A percentile compares a stretch with the other conserved stretches of the same genome.
Conservation (phyloP, 139 green algal genomes). For the Eudorina sp. region DNA sequence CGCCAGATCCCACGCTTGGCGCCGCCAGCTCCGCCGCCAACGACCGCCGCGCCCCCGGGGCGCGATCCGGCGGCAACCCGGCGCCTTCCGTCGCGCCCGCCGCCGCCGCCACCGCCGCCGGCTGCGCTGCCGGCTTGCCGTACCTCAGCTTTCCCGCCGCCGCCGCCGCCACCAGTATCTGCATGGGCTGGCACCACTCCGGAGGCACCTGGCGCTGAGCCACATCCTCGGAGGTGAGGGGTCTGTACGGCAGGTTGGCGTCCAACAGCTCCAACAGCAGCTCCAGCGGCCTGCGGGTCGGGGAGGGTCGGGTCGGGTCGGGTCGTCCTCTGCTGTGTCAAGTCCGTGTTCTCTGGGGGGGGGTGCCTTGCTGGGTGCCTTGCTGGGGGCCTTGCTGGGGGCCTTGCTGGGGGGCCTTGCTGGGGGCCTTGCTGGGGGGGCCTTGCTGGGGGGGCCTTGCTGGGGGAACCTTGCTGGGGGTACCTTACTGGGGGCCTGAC, state of each 20-base stretch:
- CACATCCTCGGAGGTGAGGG: slow-evolving; percentile 2
- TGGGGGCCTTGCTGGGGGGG: too few relatives aligned
- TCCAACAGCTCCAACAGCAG: slow-evolving; percentile 48
- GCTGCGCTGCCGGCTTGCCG: neutral
- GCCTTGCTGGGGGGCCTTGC: too few relatives aligned
- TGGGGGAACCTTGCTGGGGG: too few relatives aligned
- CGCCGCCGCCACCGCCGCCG: neutral
- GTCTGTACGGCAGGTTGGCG: neutral
- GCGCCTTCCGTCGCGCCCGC: neutral
- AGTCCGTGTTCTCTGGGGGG: too few relatives aligned
- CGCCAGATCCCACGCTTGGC: neutral
- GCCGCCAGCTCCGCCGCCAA: neutral
- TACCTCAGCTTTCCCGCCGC: neutral
- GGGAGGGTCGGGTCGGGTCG: too few relatives aligned
- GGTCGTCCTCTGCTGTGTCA: too few relatives aligned
- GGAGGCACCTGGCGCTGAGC: neutral
- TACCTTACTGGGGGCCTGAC: too few relatives aligned
- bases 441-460: too few relatives aligned
- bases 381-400: too few relatives aligned
- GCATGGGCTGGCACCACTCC: slow-evolving; percentile 42
- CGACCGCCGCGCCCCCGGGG: neutral
- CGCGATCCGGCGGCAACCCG: neutral
- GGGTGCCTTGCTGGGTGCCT: too few relatives aligned
- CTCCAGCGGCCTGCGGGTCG: slow-evolving; percentile 26
- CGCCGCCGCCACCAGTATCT: slow-evolving; percentile 1